Evolutionary conservation across 2,329 filamentous ascomycete genomes (phyloP).

Genomic region (Juglanconis sp.): DNA sequence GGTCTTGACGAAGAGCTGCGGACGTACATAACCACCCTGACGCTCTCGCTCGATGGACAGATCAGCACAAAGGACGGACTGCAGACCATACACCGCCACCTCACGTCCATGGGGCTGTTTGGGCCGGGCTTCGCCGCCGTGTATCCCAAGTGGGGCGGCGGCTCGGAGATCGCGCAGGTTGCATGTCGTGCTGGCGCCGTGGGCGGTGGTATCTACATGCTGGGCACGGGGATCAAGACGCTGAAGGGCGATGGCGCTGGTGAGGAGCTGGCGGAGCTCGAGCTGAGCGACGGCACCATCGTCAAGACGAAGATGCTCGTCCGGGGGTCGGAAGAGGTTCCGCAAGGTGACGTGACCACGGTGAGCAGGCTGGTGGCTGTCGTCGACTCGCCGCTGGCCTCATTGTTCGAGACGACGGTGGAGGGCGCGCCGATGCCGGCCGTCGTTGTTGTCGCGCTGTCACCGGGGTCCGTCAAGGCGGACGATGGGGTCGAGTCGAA

Average conservation of each 20-base stretch:
- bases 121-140: constrained; percentile 87
- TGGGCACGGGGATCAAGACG: constrained; percentile 64
- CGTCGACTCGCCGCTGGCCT: constrained; percentile 60
- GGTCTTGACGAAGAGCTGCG: constrained; percentile 67
- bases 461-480: constrained; percentile 44
- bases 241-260: constrained; percentile 21
- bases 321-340: constrained; percentile 34
- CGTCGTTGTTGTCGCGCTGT: constrained; percentile 67
- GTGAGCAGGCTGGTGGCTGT: constrained; percentile 65
- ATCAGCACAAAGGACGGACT: constrained; percentile 65
- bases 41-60: constrained; percentile 65
- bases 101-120: constrained; percentile 83
- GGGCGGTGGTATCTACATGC: constrained; percentile 85
- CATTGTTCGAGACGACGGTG: constrained; percentile 66
- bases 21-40: constrained; percentile 62
- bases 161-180: constrained; percentile 86
- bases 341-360: constrained; percentile 21
- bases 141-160: constrained; percentile 88
- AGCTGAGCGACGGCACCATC: constrained; percentile 54
- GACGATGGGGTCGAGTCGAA: constrained; percentile 32
- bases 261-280: constrained; percentile 19
- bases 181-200: constrained; percentile 88
- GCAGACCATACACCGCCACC: constrained; percentile 70
- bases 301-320: constrained; percentile 56
- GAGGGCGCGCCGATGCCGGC: constrained; percentile 77